Evolutionary conservation across 768 basidiomycete species (phyloP), one percentile per base, ranked within the genome.

Genomic region (Nevesoporus exiguus): DNA sequence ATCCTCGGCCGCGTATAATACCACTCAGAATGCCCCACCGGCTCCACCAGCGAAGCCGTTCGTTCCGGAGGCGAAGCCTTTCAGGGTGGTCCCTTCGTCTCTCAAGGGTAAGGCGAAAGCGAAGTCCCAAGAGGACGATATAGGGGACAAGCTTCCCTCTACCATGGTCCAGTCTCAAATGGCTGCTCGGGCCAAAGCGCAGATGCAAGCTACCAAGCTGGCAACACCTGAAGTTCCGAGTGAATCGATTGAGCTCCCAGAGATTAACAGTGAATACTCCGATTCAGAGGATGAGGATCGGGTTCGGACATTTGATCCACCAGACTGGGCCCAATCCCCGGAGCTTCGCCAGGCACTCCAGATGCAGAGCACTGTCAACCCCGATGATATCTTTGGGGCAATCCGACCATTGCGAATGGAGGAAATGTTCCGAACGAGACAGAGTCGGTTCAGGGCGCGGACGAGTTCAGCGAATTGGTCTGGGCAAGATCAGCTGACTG

Each of bases 391-490:
- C 49, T 99, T 99, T 62, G 96, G 96, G 10, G 82, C 84, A 8
- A 88, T 99, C 61, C 81, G 82, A 53, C 90, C 90, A 6, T 73
- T 98, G 51, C 79, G 76, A 57, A 97, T 98, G 93, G 93, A 95
- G 60, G 93, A 98, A 65, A 79, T 98, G 58, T 99, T 99, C 80
- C 81, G 84, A 63, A 79, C 75, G 25, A 78, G 85, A 57, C 85
- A 84, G 17, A 89, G 85, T 59, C 80, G 87, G 47, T 97, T 97
- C 77, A 78, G 95, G 54, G 87, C 90, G 7, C 79, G 96, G 44
- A 91, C 92, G 9, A 95, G 93, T 64, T 95, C 92, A 11, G 96
- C 96, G 31, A 97, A 97, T 68, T 98, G 96, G 96, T 80, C 84
- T 7, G 93, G 92, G n/a, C 73, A 86, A n/a, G 96, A 98, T 73